Evolutionary conservation across 2,329 filamentous ascomycete genomes (phyloP).

Genomic region (Trichoderma oligosporum): DNA sequence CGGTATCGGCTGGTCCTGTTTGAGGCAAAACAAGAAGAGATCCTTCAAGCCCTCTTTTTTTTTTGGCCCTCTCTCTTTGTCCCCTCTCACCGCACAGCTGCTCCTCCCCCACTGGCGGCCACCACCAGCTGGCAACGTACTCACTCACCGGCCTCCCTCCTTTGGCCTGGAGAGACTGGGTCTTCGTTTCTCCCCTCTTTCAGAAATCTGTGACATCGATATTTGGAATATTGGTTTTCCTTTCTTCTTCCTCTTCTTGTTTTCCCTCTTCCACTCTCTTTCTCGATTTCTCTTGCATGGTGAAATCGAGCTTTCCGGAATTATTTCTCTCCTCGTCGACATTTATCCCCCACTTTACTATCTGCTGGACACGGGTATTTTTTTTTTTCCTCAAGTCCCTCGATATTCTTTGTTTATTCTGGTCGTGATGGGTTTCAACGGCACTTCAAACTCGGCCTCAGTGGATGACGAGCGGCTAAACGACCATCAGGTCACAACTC

Average conservation of each 20-base stretch:
- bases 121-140: slow-evolving; percentile 2
- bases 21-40: neutral
- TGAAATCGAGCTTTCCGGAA: no score
- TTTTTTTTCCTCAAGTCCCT: neutral
- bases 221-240: no score
- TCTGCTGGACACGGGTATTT: no score
- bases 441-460: neutral
- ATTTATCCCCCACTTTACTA: no score
- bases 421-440: neutral
- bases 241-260: neutral
- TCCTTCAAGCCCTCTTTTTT: neutral
- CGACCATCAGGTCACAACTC: slow-evolving; percentile 36
- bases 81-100: neutral
- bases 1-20: neutral
- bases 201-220: neutral
- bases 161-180: neutral
- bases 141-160: neutral
- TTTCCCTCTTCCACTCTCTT: neutral
- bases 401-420: neutral
- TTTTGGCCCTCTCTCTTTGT: neutral
- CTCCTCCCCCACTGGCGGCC: neutral
- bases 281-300: neutral
- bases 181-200: neutral
- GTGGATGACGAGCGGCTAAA: slow-evolving; percentile 31
- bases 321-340: no score